Evolutionary conservation across 371 early-diverging fungal genomes (phyloP).

Genomic region (Mucor mucedo): DNA sequence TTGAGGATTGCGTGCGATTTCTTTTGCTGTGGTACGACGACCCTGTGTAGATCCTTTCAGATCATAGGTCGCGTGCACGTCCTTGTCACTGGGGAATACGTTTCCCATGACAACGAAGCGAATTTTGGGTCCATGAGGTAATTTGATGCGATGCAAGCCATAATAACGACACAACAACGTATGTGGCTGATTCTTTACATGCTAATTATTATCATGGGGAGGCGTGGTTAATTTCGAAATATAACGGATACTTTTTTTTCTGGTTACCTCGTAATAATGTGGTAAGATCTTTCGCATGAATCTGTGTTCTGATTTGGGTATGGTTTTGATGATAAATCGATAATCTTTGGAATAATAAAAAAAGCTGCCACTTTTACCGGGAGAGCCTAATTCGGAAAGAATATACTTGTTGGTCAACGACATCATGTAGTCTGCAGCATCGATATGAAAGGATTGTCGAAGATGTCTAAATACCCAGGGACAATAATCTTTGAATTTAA

Average conservation of each 20-base stretch:
- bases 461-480: slow-evolving; percentile 94
- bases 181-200: slow-evolving; percentile 87
- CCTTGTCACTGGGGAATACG: slow-evolving; percentile 92
- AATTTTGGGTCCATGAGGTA: slow-evolving; percentile 89
- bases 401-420: slow-evolving; percentile 95
- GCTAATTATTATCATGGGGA: slow-evolving; percentile 48
- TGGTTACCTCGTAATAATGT: slow-evolving; percentile 76
- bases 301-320: slow-evolving; percentile 91
- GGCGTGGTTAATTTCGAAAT: neutral
- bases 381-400: slow-evolving; percentile 88
- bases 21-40: slow-evolving; percentile 62
- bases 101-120: slow-evolving; percentile 99
- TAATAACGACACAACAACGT: slow-evolving; percentile 93
- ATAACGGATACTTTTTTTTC: neutral
- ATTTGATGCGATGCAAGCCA: slow-evolving; percentile 95
- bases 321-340: slow-evolving; percentile 98
- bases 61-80: slow-evolving; percentile 94
- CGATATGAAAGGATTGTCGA: slow-evolving; percentile 84
- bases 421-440: slow-evolving; percentile 91
- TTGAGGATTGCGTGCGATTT: slow-evolving; percentile 72
- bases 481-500: slow-evolving; percentile 98
- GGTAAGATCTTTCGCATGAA: slow-evolving; percentile 84
- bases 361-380: slow-evolving; percentile 95
- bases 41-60: slow-evolving; percentile 71
- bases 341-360: slow-evolving; percentile 97